These are phyloP conservation scores for Wilcoxina mikolae DNA, from an alignment of 495 filamentous ascomycete species.

Conservation along the genomic window DNA sequence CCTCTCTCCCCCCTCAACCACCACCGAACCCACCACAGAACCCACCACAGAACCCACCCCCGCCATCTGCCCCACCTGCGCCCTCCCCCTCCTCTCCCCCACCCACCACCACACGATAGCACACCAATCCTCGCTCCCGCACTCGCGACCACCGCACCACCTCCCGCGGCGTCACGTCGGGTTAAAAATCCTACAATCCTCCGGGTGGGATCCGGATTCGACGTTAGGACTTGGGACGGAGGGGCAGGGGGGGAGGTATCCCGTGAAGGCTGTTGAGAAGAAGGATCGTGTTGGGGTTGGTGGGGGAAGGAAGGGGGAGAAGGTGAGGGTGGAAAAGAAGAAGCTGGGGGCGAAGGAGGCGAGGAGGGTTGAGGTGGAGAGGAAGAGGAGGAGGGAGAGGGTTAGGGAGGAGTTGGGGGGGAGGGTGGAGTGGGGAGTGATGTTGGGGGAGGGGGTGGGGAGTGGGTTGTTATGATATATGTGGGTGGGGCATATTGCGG, in stretches of 20 bases:
- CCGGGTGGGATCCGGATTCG: slow-evolving; percentile 81
- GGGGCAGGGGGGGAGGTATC: slow-evolving; percentile 60
- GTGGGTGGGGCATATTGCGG: too few relatives aligned
- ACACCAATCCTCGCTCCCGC: slow-evolving; percentile 64
- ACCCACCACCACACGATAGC: slow-evolving; percentile 59
- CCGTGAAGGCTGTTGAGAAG: slow-evolving; percentile 59
- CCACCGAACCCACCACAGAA: slow-evolving; percentile 2
- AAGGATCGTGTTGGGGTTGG: slow-evolving; percentile 63
- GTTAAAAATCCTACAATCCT: slow-evolving; percentile 54
- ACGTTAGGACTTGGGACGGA: slow-evolving; percentile 53
- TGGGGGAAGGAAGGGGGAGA: slow-evolving; percentile 19
- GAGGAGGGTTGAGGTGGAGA: slow-evolving; percentile 28
- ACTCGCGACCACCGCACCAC: slow-evolving; percentile 73
- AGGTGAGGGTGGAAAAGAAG: slow-evolving; percentile 28
- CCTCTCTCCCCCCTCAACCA: background rate
- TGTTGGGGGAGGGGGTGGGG: slow-evolving; percentile 32
- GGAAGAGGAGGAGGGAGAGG: slow-evolving; percentile 40
- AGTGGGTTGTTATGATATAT: background rate
- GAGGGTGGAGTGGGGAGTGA: slow-evolving; percentile 44
- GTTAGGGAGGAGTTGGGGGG: slow-evolving; percentile 57
- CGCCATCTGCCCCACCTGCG: slow-evolving; percentile 44
- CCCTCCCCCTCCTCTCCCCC: slow-evolving; percentile 36
- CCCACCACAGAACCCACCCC: slow-evolving; percentile 7
- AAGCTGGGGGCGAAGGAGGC: slow-evolving; percentile 28
- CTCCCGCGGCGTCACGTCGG: slow-evolving; percentile 67